Evolutionary conservation across 257 asterid species (phyloP).

Genomic region (Fraxinus americana): DNA sequence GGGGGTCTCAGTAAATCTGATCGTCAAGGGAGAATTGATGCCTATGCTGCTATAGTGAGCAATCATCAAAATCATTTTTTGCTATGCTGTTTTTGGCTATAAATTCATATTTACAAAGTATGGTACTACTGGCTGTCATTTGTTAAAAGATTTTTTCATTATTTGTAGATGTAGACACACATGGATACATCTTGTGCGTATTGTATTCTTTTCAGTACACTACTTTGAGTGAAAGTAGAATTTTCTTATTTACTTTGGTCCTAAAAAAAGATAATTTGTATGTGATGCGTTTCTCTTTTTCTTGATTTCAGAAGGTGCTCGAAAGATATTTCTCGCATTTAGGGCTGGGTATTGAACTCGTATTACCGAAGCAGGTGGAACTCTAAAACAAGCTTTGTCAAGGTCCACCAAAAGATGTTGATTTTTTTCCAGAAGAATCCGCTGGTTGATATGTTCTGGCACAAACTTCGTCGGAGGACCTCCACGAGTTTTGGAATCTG

Average conservation of each 20-base stretch:
- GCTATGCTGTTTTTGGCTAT: neutral
- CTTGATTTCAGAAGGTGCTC: conserved; percentile 65
- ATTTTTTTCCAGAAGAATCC: conserved; percentile 42
- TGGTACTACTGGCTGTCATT: neutral
- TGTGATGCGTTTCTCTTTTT: neutral
- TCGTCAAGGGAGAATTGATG: conserved; percentile 61
- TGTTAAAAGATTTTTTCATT: neutral
- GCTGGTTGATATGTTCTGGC: conserved; percentile 1
- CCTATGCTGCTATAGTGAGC: conserved; percentile 85
- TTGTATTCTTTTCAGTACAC: neutral
- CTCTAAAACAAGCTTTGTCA: conserved; percentile 58
- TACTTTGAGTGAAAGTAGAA: neutral
- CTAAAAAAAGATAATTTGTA: neutral
- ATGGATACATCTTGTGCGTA: neutral
- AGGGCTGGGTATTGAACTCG: conserved; percentile 71
- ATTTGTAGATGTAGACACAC: neutral
- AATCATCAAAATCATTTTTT: neutral
- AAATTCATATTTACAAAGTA: neutral
- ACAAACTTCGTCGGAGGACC: neutral
- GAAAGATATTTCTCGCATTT: conserved; percentile 66
- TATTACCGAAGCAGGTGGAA: conserved; percentile 70
- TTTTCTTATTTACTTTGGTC: neutral
- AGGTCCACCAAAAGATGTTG: conserved; percentile 57
- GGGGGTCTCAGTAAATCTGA: conserved; percentile 67
- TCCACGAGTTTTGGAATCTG: neutral